Base-by-base conservation (phyloP, 2,329 filamentous ascomycete species). In the Hyphodiscus sp. region DNA sequence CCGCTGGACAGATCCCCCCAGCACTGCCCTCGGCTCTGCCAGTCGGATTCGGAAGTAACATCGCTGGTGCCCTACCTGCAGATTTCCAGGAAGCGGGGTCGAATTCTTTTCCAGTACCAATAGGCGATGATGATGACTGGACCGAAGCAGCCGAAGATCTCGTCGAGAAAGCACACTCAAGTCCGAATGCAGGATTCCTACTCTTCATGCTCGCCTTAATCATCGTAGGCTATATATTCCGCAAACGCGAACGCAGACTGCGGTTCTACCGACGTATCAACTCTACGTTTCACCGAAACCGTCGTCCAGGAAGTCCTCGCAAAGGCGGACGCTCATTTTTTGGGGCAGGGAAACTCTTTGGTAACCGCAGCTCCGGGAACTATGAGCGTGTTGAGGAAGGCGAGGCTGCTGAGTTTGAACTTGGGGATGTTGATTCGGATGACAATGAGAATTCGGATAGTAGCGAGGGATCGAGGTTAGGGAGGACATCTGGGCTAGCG, bases 11-110 rank as follows among this genome's bases (percentile, higher is more conserved):
- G 68, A 78, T 99, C 6, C 85, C 88, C 1, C 80, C 89, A 0
- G 71, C 76, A 7, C 77, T 75, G 1, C 73, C 77, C 18, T 73
- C 79, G 43, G 75, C 77, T 16, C 73, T 91, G 1, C 89, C 91
- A 0, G 94, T 99, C 10, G 94, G 94, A 0, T 97, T 97, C 67
- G 94, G 94, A 53, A 90, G 85, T 71, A 99, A 99, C 74, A 75
- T 41, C 76, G 76, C 8, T 18, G 62, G 56, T 5, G 77, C 86
- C 18, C 18, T 50, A 2, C 86, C 89, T 0, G 66, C 75, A 3
- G 90, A 96, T 67, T 99, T 96, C 68, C 89, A 96, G 69, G 84
- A 85, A 63, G 89, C 91, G 0, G 86, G 87, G 10, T 86, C 83
- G 4, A 74, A 68, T 51, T 61, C 68, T 0, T 56, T 59, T 19